Evolutionary conservation across 108 stramenopile genomes (phyloP), one percentile per base, ranked within the genome.

Genomic region (Bacterosira constricta): DNA sequence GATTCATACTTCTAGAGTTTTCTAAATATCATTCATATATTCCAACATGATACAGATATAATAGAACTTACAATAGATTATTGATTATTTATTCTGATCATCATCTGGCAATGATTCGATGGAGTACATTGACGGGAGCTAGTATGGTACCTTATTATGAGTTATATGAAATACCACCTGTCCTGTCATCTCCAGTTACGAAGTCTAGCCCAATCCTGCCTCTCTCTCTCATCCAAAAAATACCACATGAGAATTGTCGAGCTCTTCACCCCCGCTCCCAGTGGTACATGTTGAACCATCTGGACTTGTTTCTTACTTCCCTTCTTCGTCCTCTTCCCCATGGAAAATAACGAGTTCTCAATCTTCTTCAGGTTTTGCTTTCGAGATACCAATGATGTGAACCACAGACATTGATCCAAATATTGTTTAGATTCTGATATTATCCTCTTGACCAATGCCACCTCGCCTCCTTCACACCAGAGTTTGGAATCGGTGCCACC

Each of bases 401-500:
- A 57, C 56, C 56, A 57, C 29, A 57, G 56, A n/a, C 56, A 57
- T 35, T 26, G 17, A 6, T 35, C 31, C 12, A 26, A 6, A 15
- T 57, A 57, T 15, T 15, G 23, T 36, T 61, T 62, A 7, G 36
- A 47, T 39, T 70, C 69, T 8, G 20, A 10, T 6, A 70, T 59
- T 11, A 60, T 60, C 7, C 18, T 11, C 34, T 17, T 45, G 10
- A 70, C 38, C 27, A 70, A 70, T 47, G 58, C 35, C 18, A 70
- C 69, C 56, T 70, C 69, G 5, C 69, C 69, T 12, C 69, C 69
- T 23, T 27, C 31, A 54, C 57, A 70, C 69, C 69, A 70, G 9
- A 70, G 27, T 46, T 70, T 58, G 20, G 41, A 60, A 27, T 56
- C 57, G 56, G 41, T 60, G 23, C 69, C 69, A 25, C 26, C 57